Conservation (phyloP, 108 stramenopile species). For the Thalassiosira profunda region DNA sequence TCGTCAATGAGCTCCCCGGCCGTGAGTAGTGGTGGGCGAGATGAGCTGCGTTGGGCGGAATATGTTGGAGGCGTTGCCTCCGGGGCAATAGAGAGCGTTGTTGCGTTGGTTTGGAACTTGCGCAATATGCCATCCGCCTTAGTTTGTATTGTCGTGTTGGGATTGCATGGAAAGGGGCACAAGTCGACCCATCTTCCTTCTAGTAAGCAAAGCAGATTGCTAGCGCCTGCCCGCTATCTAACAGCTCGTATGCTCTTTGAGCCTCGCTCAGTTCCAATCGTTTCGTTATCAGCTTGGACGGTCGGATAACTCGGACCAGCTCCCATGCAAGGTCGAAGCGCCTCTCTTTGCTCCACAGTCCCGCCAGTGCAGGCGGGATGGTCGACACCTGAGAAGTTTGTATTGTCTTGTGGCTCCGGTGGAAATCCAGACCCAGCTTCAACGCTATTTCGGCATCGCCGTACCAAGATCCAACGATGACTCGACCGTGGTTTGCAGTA, state of each 20-base stretch:
- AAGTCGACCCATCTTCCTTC: neutral
- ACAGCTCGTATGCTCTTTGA: slow-evolving; percentile 72
- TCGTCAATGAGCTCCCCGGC: too few species aligned
- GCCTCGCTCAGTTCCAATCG: slow-evolving; percentile 52
- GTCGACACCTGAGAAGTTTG: slow-evolving; percentile 89
- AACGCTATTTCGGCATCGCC: slow-evolving; percentile 75
- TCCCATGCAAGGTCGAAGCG: slow-evolving; percentile 89
- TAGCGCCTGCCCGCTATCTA: slow-evolving; percentile 69
- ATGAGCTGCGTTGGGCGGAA: too few species aligned
- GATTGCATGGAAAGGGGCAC: too few species aligned
- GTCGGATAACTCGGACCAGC: slow-evolving; percentile 68
- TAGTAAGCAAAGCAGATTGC: slow-evolving; percentile 74
- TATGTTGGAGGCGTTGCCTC: too few species aligned
- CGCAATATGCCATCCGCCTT: too few species aligned
- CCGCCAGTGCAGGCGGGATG: slow-evolving; percentile 64
- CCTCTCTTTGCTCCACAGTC: slow-evolving; percentile 87
- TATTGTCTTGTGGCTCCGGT: slow-evolving; percentile 90
- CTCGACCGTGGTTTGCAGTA: slow-evolving; percentile 77
- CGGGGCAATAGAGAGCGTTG: too few species aligned
- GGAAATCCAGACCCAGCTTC: slow-evolving; percentile 93
- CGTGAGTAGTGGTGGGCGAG: too few species aligned
- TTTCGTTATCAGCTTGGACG: slow-evolving; percentile 80
- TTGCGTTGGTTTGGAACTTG: too few species aligned
- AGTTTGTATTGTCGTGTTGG: too few species aligned
- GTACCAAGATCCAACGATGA: slow-evolving; percentile 93